These are phyloP conservation scores for Mycena indigotica DNA, from an alignment of 768 basidiomycete genomes.

Conservation along the genomic window DNA sequence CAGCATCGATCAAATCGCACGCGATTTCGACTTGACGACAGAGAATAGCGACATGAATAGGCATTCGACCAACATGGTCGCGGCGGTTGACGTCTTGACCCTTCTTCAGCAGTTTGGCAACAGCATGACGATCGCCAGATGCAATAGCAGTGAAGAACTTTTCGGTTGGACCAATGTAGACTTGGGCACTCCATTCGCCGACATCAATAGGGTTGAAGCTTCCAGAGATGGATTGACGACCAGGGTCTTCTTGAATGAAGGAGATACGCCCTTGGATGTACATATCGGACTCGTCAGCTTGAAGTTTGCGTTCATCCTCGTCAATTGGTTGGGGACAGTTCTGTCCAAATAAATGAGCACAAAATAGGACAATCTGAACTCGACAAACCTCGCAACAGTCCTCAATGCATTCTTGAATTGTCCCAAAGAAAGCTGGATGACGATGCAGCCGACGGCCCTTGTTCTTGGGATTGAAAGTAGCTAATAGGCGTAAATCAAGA, in stretches of 20 bases:
- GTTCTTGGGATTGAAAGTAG: conserved; percentile 66
- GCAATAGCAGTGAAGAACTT: conserved; percentile 61
- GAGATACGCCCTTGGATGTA: conserved; percentile 57
- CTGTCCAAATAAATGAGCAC: conserved; percentile 29
- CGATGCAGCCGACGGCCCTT: conserved; percentile 61
- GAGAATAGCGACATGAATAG: conserved; percentile 60
- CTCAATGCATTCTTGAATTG: conserved; percentile 55
- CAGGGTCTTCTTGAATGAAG: conserved; percentile 60
- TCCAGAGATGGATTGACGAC: conserved; percentile 61
- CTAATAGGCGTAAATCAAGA: conserved; percentile 29
- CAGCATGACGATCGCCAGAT: conserved; percentile 41
- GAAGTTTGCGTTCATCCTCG: conserved; percentile 55
- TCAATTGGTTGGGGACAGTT: conserved; percentile 57
- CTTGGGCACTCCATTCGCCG: conserved; percentile 65
- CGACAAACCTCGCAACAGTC: conserved; percentile 60
- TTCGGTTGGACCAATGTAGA: conserved; percentile 57
- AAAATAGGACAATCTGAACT: background rate
- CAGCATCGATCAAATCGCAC: conserved; percentile 53
- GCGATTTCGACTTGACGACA: conserved; percentile 49
- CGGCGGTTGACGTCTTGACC: conserved; percentile 52
- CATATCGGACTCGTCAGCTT: conserved; percentile 52
- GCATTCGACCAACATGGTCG: conserved; percentile 63
- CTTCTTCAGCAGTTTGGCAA: conserved; percentile 43
- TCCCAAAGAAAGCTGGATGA: conserved; percentile 66
- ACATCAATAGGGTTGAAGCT: conserved; percentile 69